Evolutionary conservation across 371 early-diverging fungal species (phyloP).

Genomic region (Mortierella sp.): DNA sequence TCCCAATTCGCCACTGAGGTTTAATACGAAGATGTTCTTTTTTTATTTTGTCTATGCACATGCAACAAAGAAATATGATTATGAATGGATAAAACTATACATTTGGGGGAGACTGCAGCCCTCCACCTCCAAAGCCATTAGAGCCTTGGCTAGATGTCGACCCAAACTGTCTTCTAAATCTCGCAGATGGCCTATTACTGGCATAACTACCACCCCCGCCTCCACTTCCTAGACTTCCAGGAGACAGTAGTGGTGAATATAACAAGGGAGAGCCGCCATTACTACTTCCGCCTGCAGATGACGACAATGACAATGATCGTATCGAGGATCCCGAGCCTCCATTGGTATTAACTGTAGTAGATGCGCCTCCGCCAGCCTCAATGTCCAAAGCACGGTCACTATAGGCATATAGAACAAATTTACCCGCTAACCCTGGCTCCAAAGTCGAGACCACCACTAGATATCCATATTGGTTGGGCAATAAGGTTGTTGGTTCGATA

Average conservation of each 20-base stretch:
- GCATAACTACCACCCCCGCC: slow-evolving; percentile 12
- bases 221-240: not conserved
- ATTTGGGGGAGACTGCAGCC: not conserved
- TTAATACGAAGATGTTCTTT: too few relatives aligned
- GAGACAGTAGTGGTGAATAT: slow-evolving; percentile 8
- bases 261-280: not conserved
- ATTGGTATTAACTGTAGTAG: slow-evolving; percentile 15
- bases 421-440: slow-evolving; percentile 66
- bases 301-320: slow-evolving; percentile 27
- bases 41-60: not conserved
- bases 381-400: slow-evolving; percentile 73
- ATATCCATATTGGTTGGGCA: slow-evolving; percentile 62
- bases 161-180: slow-evolving; percentile 33
- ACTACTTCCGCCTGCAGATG: slow-evolving; percentile 12
- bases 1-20: too few relatives aligned
- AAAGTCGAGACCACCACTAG: slow-evolving; percentile 73
- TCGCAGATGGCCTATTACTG: slow-evolving; percentile 23
- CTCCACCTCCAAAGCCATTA: slow-evolving; percentile 8
- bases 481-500: slow-evolving; percentile 31
- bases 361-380: slow-evolving; percentile 43
- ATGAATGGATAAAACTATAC: not conserved
- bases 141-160: slow-evolving; percentile 20
- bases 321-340: slow-evolving; percentile 14
- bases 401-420: slow-evolving; percentile 66
- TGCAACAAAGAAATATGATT: not conserved